A percentile compares a stretch with the other conserved stretches of the same genome.
phyloP scores from a whole-genome alignment of 495 filamentous ascomycete species.

The Jackrogersella multiformis region DNA sequence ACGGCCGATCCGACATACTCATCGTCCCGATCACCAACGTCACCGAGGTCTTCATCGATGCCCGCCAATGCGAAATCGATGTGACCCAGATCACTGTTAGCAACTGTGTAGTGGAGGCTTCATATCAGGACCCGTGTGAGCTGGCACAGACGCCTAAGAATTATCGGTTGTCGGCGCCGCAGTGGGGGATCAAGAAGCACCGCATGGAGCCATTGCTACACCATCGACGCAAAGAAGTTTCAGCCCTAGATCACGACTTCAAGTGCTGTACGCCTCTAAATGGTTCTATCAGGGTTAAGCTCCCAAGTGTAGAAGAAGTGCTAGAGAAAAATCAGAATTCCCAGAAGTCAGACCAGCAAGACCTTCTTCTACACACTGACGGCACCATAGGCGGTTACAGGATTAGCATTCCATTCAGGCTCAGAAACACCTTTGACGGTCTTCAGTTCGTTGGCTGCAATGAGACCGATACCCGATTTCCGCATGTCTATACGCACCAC shows the following conservation, averaged over 20 bases:
- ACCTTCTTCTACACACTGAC: conserved; percentile 39
- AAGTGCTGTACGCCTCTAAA: conserved; percentile 54
- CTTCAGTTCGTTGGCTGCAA: conserved; percentile 89
- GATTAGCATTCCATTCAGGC: conserved; percentile 75
- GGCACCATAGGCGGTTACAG: conserved; percentile 49
- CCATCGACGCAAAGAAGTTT: conserved; percentile 55
- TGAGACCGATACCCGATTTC: conserved; percentile 79
- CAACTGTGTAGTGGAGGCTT: conserved; percentile 64
- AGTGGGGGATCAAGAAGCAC: conserved; percentile 75
- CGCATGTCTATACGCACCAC: conserved; percentile 90
- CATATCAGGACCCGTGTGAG: conserved; percentile 79
- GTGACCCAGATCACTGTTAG: conserved; percentile 71
- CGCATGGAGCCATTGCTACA: conserved; percentile 71
- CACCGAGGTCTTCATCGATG: conserved; percentile 77
- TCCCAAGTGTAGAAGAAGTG: conserved; percentile 49
- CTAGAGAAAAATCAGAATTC: conserved; percentile 48
- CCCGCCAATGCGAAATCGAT: conserved; percentile 83
- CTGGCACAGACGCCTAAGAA: conserved; percentile 67
- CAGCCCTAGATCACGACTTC: conserved; percentile 50
- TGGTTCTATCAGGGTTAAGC: conserved; percentile 52
- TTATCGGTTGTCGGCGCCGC: conserved; percentile 68
- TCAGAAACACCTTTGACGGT: conserved; percentile 80
- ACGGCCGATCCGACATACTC: conserved; percentile 81
- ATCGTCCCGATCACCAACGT: conserved; percentile 75
- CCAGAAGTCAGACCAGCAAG: conserved; percentile 44